phyloP scores from a whole-genome alignment of 2,329 filamentous ascomycete species.

The Aspergillus neotritici region DNA sequence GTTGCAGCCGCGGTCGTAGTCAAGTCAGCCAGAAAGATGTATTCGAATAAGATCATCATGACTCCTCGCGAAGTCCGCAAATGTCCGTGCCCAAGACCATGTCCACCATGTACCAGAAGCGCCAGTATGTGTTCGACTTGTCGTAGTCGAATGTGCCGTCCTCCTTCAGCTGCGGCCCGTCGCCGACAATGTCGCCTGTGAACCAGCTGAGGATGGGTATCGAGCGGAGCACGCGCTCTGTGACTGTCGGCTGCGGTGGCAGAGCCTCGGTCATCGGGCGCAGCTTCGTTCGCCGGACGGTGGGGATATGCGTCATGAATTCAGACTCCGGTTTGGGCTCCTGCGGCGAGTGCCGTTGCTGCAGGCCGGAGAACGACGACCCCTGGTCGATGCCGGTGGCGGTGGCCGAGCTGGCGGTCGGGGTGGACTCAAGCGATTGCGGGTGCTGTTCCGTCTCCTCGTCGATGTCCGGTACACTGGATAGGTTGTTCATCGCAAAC shows the following conservation, averaged over 20 bases:
- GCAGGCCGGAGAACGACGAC: slow-evolving; percentile 14
- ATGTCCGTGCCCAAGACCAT: slow-evolving; percentile 54
- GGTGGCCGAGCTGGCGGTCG: slow-evolving; percentile 41
- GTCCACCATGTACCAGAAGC: slow-evolving; percentile 55
- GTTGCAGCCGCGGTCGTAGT: too few relatives aligned
- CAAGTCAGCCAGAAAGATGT: background rate
- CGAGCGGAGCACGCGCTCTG: slow-evolving; percentile 58
- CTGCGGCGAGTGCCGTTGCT: slow-evolving; percentile 23
- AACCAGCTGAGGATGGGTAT: slow-evolving; percentile 70
- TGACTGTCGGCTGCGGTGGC: slow-evolving; percentile 60
- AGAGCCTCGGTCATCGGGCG: slow-evolving; percentile 66
- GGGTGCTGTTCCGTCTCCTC: slow-evolving; percentile 14
- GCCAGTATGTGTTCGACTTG: slow-evolving; percentile 56
- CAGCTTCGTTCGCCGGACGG: slow-evolving; percentile 59
- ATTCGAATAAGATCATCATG: slow-evolving; percentile 19
- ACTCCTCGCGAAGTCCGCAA: slow-evolving; percentile 53
- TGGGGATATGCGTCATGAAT: slow-evolving; percentile 57
- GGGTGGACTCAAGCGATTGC: slow-evolving; percentile 30
- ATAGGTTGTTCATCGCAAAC: slow-evolving; percentile 35
- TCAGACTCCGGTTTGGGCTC: slow-evolving; percentile 38
- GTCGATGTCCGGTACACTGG: slow-evolving; percentile 25
- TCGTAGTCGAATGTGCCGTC: slow-evolving; percentile 62
- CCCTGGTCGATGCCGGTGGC: slow-evolving; percentile 24
- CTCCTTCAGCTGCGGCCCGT: slow-evolving; percentile 41
- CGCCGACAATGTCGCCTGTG: slow-evolving; percentile 49